Conservation (phyloP, 495 filamentous ascomycete species). For the Podospora pseudopauciseta region DNA sequence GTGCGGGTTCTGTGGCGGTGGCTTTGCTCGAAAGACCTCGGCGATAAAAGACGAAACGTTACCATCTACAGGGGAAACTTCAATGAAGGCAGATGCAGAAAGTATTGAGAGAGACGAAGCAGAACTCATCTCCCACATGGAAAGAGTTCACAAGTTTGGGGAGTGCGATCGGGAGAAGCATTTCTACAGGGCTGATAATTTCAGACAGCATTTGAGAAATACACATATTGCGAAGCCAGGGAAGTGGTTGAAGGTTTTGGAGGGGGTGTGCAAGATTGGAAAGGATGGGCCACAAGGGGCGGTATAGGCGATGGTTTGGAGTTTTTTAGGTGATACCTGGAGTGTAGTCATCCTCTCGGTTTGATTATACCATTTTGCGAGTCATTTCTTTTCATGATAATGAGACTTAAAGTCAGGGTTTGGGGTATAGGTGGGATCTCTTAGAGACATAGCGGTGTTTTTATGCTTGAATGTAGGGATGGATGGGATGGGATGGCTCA, state of each 20-base stretch:
- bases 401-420: neutral
- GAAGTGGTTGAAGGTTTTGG: conserved; percentile 32
- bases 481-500: neutral
- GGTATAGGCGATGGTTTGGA: neutral
- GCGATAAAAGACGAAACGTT: neutral
- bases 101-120: neutral
- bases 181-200: conserved; percentile 85
- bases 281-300: neutral
- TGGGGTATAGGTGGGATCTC: neutral
- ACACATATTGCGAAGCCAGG: conserved; percentile 52
- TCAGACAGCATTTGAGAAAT: conserved; percentile 85
- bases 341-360: neutral
- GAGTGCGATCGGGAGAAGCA: conserved; percentile 85
- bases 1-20: conserved; percentile 82
- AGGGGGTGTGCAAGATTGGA: conserved; percentile 20
- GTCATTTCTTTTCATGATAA: neutral
- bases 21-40: conserved; percentile 57
- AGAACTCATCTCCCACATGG: conserved; percentile 59
- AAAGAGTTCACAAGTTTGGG: conserved; percentile 70
- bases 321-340: neutral
- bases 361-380: neutral
- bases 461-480: neutral
- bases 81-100: neutral
- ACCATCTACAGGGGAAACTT: neutral
- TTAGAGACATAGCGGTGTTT: neutral